Evolutionary conservation across 345 rosid species (phyloP).

Genomic region (Gossypium australe): DNA sequence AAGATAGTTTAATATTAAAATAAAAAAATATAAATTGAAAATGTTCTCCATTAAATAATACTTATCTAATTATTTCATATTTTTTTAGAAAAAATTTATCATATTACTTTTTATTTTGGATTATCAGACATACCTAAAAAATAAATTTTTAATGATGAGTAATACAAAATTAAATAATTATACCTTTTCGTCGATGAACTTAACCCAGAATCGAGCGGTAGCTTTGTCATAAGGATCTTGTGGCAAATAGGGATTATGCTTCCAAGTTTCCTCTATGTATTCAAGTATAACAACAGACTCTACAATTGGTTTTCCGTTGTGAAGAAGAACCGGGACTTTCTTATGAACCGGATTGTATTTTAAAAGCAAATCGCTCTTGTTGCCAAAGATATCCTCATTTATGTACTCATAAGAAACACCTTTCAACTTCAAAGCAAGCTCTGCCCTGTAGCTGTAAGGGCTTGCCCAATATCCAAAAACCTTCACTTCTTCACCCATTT

Average conservation of each 20-base stretch:
- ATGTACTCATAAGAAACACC: slow-evolving; percentile 33
- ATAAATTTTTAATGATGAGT: no score
- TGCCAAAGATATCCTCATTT: slow-evolving; percentile 22
- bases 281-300: slow-evolving; percentile 42
- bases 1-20: no score
- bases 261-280: slow-evolving; percentile 49
- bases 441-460: slow-evolving; percentile 30
- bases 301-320: slow-evolving; percentile 30
- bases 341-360: slow-evolving; percentile 31
- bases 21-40: no score
- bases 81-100: no score
- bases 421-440: slow-evolving; percentile 39
- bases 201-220: slow-evolving; percentile 39
- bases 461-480: slow-evolving; percentile 36
- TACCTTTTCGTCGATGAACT: slow-evolving; percentile 36
- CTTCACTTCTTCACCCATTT: slow-evolving; percentile 26
- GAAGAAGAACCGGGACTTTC: slow-evolving; percentile 41
- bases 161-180: background rate
- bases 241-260: slow-evolving; percentile 33
- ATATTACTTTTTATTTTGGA: no score
- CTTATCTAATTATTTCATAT: no score
- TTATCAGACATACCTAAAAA: no score
- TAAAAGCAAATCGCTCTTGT: slow-evolving; percentile 31
- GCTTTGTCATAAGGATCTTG: slow-evolving; percentile 35
- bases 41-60: no score